phyloP scores from a whole-genome alignment of 2,329 filamentous ascomycete genomes.

The Colletotrichum kahawae region DNA sequence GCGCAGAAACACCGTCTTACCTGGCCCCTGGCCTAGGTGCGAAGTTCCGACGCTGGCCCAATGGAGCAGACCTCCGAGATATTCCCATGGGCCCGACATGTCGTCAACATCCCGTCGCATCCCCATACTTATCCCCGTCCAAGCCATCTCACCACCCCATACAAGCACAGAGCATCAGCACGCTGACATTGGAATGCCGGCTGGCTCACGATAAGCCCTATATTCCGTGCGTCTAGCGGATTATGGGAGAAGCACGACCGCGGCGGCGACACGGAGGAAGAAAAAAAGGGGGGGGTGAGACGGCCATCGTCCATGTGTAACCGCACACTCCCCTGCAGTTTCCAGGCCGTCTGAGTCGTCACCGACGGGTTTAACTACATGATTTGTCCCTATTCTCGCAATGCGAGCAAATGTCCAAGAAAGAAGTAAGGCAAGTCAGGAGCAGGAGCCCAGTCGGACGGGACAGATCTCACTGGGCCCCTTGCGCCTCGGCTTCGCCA shows the following conservation, averaged over 20 bases:
- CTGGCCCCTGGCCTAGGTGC: not conserved
- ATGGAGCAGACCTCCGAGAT: conserved; percentile 14
- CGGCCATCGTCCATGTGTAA: conserved; percentile 9
- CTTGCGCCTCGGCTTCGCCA: conserved; percentile 17
- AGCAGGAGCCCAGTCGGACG: not conserved
- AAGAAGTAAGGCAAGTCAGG: not conserved
- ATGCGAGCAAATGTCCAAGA: not conserved
- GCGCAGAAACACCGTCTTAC: not conserved
- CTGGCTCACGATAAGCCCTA: conserved; percentile 13
- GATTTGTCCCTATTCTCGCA: not conserved
- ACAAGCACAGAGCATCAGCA: not conserved
- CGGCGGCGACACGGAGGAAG: not conserved
- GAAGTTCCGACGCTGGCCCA: not conserved
- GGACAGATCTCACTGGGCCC: not conserved
- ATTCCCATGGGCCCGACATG: not conserved
- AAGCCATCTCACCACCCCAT: not conserved
- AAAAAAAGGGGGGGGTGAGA: conserved; percentile 8
- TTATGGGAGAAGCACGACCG: not conserved
- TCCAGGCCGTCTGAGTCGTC: conserved; percentile 7
- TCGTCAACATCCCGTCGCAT: not conserved
- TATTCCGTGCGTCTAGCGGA: conserved; percentile 15
- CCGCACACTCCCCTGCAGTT: conserved; percentile 5
- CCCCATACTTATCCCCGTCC: not conserved
- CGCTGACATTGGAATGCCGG: not conserved
- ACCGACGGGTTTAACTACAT: not conserved